phyloP scores from a whole-genome alignment of 257 asterid genomes.

The Rhazya stricta region DNA sequence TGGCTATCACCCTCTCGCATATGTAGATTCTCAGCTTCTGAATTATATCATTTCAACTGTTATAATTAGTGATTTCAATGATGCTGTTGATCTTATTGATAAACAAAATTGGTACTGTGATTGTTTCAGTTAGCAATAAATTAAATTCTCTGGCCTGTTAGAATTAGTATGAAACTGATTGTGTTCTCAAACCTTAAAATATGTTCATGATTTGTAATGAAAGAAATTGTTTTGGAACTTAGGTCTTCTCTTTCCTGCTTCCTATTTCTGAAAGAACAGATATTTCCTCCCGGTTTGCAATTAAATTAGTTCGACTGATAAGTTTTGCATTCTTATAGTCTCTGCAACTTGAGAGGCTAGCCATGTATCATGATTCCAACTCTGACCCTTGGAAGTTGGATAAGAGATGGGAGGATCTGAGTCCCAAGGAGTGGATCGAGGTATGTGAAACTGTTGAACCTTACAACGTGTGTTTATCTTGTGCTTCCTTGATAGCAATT shows the following conservation, averaged over 20 bases:
- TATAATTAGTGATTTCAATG: neutral
- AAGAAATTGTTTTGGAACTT: neutral
- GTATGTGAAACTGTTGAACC: conserved; percentile 29
- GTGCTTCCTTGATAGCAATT: conserved; percentile 8
- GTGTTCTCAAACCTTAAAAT: neutral
- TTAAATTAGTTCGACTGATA: conserved; percentile 17
- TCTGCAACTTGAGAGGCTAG: conserved; percentile 95
- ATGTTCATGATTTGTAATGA: neutral
- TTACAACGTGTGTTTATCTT: neutral
- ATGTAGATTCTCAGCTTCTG: neutral
- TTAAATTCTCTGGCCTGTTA: neutral
- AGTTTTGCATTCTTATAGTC: conserved; percentile 51
- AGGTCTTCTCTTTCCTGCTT: neutral
- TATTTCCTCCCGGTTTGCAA: conserved; percentile 1
- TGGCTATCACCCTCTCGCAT: neutral
- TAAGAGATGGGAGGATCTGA: conserved; percentile 94
- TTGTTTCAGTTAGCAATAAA: neutral
- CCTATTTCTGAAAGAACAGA: neutral
- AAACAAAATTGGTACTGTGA: neutral
- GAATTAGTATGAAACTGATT: neutral
- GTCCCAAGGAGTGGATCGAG: conserved; percentile 94
- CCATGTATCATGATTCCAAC: conserved; percentile 87
- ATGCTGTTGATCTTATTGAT: neutral
- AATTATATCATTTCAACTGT: neutral
- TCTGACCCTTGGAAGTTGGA: conserved; percentile 83